phyloP scores from a whole-genome alignment of 2,329 filamentous ascomycete species.

The Penicillium brasilianum region DNA sequence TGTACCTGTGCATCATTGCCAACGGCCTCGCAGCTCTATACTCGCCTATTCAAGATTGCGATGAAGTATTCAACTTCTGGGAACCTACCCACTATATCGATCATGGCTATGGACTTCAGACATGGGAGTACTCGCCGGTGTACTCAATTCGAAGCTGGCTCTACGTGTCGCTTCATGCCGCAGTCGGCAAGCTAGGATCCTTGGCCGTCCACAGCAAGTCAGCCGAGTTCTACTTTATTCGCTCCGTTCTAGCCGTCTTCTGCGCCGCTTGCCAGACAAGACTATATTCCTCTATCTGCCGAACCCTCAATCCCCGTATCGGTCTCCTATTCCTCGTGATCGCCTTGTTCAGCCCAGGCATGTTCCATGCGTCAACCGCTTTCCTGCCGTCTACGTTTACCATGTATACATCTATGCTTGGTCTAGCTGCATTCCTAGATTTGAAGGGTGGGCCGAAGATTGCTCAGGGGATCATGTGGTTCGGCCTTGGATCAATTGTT shows the following conservation, averaged over 20 bases:
- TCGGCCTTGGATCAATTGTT: conserved; percentile 80
- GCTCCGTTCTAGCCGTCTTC: conserved; percentile 71
- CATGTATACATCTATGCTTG: conserved; percentile 91
- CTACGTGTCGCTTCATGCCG: conserved; percentile 80
- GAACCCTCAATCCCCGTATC: conserved; percentile 78
- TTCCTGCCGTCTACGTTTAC: conserved; percentile 94
- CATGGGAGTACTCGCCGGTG: conserved; percentile 97
- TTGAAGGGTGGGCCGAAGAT: conserved; percentile 81
- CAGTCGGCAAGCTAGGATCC: conserved; percentile 69
- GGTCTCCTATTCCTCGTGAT: conserved; percentile 83
- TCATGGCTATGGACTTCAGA: conserved; percentile 92
- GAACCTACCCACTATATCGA: conserved; percentile 93
- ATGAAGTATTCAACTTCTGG: conserved; percentile 99
- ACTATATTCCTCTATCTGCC: conserved; percentile 77
- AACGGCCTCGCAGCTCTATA: conserved; percentile 78
- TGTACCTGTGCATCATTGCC: conserved; percentile 77
- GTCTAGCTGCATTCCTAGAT: conserved; percentile 87
- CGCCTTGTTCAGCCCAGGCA: conserved; percentile 80
- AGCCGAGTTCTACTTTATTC: conserved; percentile 84
- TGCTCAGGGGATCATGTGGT: conserved; percentile 85
- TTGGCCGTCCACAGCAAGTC: conserved; percentile 57
- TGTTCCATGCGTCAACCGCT: conserved; percentile 87
- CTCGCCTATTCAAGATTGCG: conserved; percentile 94
- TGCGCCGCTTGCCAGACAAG: conserved; percentile 84
- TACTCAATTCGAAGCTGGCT: conserved; percentile 96